A percentile compares a stretch with the other conserved stretches of the same genome.
Evolutionary conservation across 139 green algal genomes (phyloP).

Genomic region (Chlamydomonas eustigma): DNA sequence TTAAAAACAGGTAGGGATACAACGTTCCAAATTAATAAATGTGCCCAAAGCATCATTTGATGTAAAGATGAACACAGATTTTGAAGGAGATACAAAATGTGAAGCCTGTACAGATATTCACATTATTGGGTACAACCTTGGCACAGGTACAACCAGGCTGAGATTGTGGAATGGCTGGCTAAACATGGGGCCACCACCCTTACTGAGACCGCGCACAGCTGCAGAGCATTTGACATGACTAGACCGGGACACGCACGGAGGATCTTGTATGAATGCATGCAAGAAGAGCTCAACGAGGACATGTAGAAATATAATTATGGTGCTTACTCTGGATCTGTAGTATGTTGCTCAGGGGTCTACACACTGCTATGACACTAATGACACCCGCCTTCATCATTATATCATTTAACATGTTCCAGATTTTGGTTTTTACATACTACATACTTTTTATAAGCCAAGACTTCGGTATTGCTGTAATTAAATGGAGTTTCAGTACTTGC

Average conservation of each 20-base stretch:
- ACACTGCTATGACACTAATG: too few relatives aligned
- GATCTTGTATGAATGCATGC: background rate
- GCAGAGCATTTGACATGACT: constrained; percentile 12
- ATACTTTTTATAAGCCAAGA: background rate
- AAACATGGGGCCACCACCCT: constrained; percentile 2
- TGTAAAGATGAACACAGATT: background rate
- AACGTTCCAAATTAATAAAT: background rate
- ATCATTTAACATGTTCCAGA: background rate
- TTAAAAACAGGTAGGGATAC: background rate
- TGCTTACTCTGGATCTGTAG: background rate
- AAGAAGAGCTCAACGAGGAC: background rate
- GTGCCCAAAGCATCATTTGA: background rate
- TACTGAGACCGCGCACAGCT: constrained; percentile 15
- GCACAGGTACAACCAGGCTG: constrained; percentile 7
- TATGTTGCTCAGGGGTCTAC: too few relatives aligned
- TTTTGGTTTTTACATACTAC: background rate
- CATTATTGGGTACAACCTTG: background rate
- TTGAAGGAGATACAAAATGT: background rate
- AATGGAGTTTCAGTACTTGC: too few relatives aligned
- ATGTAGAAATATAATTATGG: background rate
- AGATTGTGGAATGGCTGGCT: constrained; percentile 14
- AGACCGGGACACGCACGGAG: constrained; percentile 9
- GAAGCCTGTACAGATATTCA: background rate
- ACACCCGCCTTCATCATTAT: too few relatives aligned
- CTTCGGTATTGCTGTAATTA: constrained; percentile 1